Base-by-base conservation (phyloP, 192 early-diverging fungal species). In the Backusella psychrophila region DNA sequence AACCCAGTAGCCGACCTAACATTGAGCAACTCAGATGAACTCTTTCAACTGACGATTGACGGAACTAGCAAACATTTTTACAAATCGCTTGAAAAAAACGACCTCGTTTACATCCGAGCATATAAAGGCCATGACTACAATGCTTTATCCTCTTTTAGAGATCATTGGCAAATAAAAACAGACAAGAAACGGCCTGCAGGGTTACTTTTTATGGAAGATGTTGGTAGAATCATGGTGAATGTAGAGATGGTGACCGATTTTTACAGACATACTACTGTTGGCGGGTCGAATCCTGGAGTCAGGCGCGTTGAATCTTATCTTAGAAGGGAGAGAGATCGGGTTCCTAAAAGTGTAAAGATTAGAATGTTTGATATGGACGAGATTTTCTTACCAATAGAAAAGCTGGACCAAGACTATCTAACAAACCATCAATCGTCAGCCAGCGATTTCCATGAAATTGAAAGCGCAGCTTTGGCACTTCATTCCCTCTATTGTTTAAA, bases 21-120 rank as follows among this genome's bases (percentile, higher is more conserved):
- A 26, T 26, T 11, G 3, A 29, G 12, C 9, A 12, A 63, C 26
- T 4, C 56, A 26, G 4, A 63, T 8, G 56, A 63, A 26, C 56
- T 63, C 21, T 63, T 26, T 63, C 23, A 63, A 63, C 7, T 63
- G 11, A n/a, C 19, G 9, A 63, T 63, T 12, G 26, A 26, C 7
- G 26, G 21, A 46, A 15, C 1, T 31, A 1, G 6, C 5, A 3
- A 31, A 17, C 17, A 26, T 6, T 44, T 49, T 4, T 29, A 46
- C 12, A 41, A 69, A 21, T 35, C 35, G 12, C 26, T 63, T 29
- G 70, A 44, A 49, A 15, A 44, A 5, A 29, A 71, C 42, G 26
- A 71, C 12, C 70, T 71, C 6, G 7, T 71, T 23, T 71, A 71
- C 49, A 71, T 71, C 14, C 44, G 70, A 17, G 70, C 41, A 17